Evolutionary conservation across 139 green algal genomes (phyloP).

Genomic region (Zygnema circumcarinatum): DNA sequence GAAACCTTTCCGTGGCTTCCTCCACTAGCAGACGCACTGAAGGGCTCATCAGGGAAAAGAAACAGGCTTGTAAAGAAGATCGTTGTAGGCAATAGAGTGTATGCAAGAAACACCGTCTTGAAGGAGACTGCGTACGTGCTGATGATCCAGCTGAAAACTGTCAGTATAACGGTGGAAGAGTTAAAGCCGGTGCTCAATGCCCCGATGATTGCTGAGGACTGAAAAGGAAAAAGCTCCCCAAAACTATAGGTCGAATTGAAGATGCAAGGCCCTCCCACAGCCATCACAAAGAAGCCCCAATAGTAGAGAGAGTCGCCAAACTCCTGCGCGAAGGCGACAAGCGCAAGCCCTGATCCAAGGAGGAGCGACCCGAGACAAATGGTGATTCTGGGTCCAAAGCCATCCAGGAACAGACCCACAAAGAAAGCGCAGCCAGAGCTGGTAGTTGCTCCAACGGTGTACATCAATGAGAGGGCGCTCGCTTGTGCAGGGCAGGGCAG

Average conservation of each 20-base stretch:
- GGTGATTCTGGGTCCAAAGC: slow-evolving; percentile 3
- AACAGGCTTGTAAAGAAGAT: neutral
- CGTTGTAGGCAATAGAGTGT: neutral
- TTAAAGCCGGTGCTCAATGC: slow-evolving; percentile 5
- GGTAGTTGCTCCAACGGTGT: neutral
- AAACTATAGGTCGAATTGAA: slow-evolving; percentile 16
- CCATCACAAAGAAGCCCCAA: slow-evolving; percentile 2
- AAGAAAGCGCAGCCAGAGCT: slow-evolving; percentile 7
- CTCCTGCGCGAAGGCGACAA: neutral
- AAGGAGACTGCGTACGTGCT: neutral
- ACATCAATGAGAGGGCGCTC: neutral
- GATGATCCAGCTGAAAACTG: neutral
- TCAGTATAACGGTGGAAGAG: neutral
- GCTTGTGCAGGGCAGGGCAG: neutral
- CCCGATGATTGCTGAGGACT: slow-evolving; percentile 8
- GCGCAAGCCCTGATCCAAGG: neutral
- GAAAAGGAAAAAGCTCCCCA: slow-evolving; percentile 12
- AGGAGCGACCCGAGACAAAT: neutral
- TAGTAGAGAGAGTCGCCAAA: slow-evolving; percentile 18
- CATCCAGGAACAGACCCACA: neutral
- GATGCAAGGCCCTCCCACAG: neutral
- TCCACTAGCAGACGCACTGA: neutral
- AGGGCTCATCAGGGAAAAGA: neutral
- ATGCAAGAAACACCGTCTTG: neutral
- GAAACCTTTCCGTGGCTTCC: neutral